These are phyloP conservation scores for Capniomyces stellatus DNA, from an alignment of 371 early-diverging fungal genomes.

Conservation along the genomic window DNA sequence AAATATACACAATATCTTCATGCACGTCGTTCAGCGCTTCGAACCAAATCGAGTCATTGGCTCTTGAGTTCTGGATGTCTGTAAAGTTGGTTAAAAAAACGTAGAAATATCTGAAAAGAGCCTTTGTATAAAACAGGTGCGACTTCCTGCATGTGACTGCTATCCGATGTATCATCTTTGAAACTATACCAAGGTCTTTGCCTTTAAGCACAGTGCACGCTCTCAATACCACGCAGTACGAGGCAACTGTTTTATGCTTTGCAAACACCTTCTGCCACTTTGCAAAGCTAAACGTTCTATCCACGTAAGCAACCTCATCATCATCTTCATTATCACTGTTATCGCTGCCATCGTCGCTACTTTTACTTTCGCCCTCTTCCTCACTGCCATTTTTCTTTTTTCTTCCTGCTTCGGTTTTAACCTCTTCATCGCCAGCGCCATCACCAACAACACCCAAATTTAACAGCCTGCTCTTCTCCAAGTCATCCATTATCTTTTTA, in stretches of 20 bases:
- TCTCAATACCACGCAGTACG: not conserved
- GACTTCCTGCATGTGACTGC: conserved; percentile 12
- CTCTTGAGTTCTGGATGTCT: not conserved
- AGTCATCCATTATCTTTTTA: not conserved
- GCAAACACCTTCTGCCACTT: conserved; percentile 19
- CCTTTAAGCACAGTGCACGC: not conserved
- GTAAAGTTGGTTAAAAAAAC: not conserved
- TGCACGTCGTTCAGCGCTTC: conserved; percentile 8
- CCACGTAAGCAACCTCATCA: conserved; percentile 7
- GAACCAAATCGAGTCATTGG: conserved; percentile 1
- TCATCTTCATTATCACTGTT: conserved; percentile 3
- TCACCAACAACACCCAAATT: not conserved
- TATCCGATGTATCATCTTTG: conserved; percentile 16
- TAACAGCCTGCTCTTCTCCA: not conserved
- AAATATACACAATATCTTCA: conserved; percentile 17
- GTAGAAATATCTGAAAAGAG: conserved; percentile 8
- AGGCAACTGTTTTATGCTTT: not conserved
- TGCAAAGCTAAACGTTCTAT: conserved; percentile 10
- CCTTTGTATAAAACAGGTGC: conserved; percentile 15
- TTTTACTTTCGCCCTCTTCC: not conserved
- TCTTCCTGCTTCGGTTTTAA: not conserved
- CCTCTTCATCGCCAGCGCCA: too few relatives aligned
- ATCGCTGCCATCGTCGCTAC: not conserved
- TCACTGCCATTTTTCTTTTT: not conserved
- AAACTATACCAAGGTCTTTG: not conserved